Base-by-base conservation (phyloP, 31 red algal species). In the Asparagopsis taxiformis region DNA sequence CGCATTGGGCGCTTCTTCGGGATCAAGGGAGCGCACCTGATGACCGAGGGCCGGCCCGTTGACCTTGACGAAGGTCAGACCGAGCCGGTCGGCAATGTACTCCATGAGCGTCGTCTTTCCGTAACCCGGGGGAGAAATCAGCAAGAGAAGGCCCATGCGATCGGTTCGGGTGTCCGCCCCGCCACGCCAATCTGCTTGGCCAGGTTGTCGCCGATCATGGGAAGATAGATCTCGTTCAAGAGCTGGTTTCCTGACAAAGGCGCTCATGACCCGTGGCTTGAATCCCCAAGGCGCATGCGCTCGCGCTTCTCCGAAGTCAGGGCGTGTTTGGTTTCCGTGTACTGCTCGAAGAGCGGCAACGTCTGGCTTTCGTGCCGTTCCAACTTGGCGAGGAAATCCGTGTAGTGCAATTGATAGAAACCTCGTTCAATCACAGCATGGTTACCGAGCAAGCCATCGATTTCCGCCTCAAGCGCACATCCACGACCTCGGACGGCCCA, bases 51-150 rank as follows among this genome's bases (percentile, higher is more conserved):
- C 56, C 10, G 56, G 56, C 19, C 56, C 56, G 56, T 60, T 60
- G 56, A 60, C 24, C 21, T 60, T 60, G 15, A 60, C 24, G 21
- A 60, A 60, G 56, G 56, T 60, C 16, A 60, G 56, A 10, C 56
- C 56, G 11, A 60, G 24, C 24, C 56, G 10, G 24, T 60, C 24
- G 15, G 19, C 56, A 9, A 60, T 23, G 21, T 60, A 60, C 56
- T 60, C 56, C 56, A 60, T 60, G 56, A 60, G 10, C 10, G 56
- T 60, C 56, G 56, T 60, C 56, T 60, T 60, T n/a, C 56, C 56
- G 21, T 60, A 60, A 10, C 56, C 56, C 21, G 56, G 56, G 10
- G 56, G 56, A 10, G 56, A 60, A 23, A 60, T 60, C 10, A 60
- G 56, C 16, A 60, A 26, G 56, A 60, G 56, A 9, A 60, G 10